Evolutionary conservation across 163 green algal species (phyloP), one percentile per base, ranked within the genome.

Genomic region (Picocystis sp.): DNA sequence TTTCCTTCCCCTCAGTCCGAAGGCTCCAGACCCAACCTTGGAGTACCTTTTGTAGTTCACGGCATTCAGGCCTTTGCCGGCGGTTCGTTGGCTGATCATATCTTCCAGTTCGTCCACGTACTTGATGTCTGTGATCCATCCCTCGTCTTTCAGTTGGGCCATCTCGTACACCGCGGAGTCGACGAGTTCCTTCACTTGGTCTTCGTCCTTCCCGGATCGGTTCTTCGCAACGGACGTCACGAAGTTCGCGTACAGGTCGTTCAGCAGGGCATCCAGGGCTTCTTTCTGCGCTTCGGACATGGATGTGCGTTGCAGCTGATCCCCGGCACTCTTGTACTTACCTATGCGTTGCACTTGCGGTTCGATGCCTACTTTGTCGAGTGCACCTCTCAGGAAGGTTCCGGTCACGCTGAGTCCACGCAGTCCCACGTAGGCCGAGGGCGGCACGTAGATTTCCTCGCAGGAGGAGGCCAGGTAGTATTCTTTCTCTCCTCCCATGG

Each of bases 331-430:
- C 74, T 94, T 94, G 73, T 86, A 94, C 45, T 75, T 74, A 24
- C 85, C 85, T 44, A 97, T 94, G 34, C 87, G 72, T 56, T 83
- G 58, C 45, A 91, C 71, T 66, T 91, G 80, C 17, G 81, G 81
- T 67, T 91, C 74, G 17, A 90, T 70, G 0, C 81, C 80, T 17
- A 74, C 69, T 77, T 96, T 96, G 55, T 97, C 86, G 24, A 97
- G 57, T 22, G 35, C 59, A 70, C 59, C 62, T 8, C 63, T 43
- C 15, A 71, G 52, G 23, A 75, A 71, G 56, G 54, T 35, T 67
- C 64, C 65, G 49, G 58, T 45, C 19, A 90, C 72, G 6, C 64
- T 54, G 23, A 97, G 75, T 23, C 88, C 88, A 5, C 71, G 63
- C 12, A 97, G 69, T 34, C 62, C 69, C 13, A 97, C 54, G 51